Percentiles rank a stretch among this genome's conserved stretches.
These are phyloP conservation scores for Marasmius fiardii DNA, from an alignment of 1,284 basidiomycete genomes.

Conservation along the genomic window DNA sequence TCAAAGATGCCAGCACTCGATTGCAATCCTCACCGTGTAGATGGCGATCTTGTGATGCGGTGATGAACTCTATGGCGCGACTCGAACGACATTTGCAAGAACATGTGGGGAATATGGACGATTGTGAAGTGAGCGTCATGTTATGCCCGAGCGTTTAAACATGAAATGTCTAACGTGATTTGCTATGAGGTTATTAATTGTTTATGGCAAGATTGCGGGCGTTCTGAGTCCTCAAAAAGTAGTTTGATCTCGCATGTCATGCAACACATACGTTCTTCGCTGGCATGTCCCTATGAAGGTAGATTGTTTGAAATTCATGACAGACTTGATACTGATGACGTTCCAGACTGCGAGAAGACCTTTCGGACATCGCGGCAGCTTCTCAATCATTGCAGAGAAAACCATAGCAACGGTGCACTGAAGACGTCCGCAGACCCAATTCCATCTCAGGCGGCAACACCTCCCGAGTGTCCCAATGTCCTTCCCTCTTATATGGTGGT, in stretches of 20 bases:
- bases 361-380: constrained; percentile 35
- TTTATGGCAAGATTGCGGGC: constrained; percentile 45
- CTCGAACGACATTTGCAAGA: constrained; percentile 47
- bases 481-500: constrained; percentile 51
- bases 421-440: constrained; percentile 32
- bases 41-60: constrained; percentile 55
- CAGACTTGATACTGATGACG: neutral
- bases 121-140: constrained; percentile 16
- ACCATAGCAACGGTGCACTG: constrained; percentile 27
- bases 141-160: neutral
- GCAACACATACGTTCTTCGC: constrained; percentile 37
- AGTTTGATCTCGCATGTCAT: constrained; percentile 37
- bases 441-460: constrained; percentile 24
- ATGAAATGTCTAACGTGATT: neutral
- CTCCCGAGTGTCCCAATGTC: constrained; percentile 27
- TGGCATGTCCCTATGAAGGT: constrained; percentile 50
- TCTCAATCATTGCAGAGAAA: constrained; percentile 29
- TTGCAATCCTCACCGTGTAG: constrained; percentile 47
- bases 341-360: constrained; percentile 38
- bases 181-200: constrained; percentile 34
- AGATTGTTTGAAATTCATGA: constrained; percentile 13
- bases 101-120: constrained; percentile 36
- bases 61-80: constrained; percentile 49
- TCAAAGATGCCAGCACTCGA: constrained; percentile 43
- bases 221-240: constrained; percentile 28